Evolutionary conservation across 2,329 filamentous ascomycete genomes (phyloP).

Genomic region (Capronia americana): DNA sequence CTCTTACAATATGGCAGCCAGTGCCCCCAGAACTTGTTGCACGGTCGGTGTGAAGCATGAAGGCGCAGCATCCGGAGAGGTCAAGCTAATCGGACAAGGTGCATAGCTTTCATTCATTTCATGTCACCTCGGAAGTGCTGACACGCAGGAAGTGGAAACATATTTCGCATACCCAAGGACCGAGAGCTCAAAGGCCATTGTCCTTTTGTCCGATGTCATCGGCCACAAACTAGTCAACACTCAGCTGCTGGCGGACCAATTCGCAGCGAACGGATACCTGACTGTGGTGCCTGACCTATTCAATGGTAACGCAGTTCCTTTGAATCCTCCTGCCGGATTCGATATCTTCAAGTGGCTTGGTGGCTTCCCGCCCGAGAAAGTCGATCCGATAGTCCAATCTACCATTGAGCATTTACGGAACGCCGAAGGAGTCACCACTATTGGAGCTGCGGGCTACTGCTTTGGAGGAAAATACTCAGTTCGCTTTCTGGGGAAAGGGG

Average conservation of each 20-base stretch:
- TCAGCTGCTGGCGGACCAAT: constrained; percentile 74
- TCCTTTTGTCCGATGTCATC: constrained; percentile 57
- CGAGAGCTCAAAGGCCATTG: background rate
- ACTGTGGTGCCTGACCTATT: constrained; percentile 73
- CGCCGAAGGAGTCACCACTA: no score
- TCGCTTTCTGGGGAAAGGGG: constrained; percentile 65
- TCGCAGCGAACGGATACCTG: constrained; percentile 71
- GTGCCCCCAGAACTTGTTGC: constrained; percentile 48
- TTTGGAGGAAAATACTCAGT: constrained; percentile 64
- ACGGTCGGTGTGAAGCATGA: constrained; percentile 53
- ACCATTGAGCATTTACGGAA: constrained; percentile 17
- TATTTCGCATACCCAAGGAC: background rate
- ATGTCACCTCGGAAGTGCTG: background rate
- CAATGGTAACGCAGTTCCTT: constrained; percentile 66
- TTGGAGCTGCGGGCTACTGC: constrained; percentile 39
- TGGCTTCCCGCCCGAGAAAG: constrained; percentile 38
- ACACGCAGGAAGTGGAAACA: constrained; percentile 40
- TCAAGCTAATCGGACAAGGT: constrained; percentile 43
- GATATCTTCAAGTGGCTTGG: constrained; percentile 57
- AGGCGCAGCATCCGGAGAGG: constrained; percentile 54
- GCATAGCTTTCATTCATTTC: background rate
- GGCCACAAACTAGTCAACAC: constrained; percentile 63
- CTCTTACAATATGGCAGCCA: constrained; percentile 53
- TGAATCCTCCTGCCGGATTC: constrained; percentile 59
- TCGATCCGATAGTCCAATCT: constrained; percentile 60